These are phyloP conservation scores for Capronia americana DNA, from an alignment of 2,329 filamentous ascomycete genomes.

Conservation along the genomic window DNA sequence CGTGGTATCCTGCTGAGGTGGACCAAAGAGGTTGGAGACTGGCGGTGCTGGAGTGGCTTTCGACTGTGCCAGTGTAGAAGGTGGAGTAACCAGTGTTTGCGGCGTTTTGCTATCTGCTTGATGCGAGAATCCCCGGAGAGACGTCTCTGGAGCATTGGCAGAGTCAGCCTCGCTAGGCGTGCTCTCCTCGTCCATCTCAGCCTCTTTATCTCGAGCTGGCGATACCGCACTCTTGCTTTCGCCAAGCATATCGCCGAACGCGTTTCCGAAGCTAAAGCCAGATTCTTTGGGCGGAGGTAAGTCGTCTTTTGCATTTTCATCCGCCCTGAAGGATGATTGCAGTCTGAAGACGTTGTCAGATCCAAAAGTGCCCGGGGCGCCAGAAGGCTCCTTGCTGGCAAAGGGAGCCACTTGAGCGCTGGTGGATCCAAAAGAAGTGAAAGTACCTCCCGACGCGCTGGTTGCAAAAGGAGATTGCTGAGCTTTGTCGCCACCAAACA, in stretches of 20 bases:
- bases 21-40: slow-evolving; percentile 47
- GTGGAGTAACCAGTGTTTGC: slow-evolving; percentile 37
- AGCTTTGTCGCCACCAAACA: slow-evolving; percentile 26
- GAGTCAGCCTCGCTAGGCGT: slow-evolving; percentile 26
- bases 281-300: slow-evolving; percentile 46
- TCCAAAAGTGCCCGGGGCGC: slow-evolving; percentile 14
- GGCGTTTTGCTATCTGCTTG: slow-evolving; percentile 23
- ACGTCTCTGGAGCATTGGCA: slow-evolving; percentile 25
- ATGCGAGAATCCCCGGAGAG: slow-evolving; percentile 13
- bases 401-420: slow-evolving; percentile 32
- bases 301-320: slow-evolving; percentile 50
- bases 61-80: slow-evolving; percentile 37
- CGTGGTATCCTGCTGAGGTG: slow-evolving; percentile 38
- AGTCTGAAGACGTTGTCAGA: slow-evolving; percentile 48
- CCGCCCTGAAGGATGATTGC: slow-evolving; percentile 54
- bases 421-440: slow-evolving; percentile 21
- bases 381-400: slow-evolving; percentile 42
- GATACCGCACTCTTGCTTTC: slow-evolving; percentile 34
- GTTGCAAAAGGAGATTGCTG: slow-evolving; percentile 44
- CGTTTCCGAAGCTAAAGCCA: slow-evolving; percentile 48
- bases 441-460: slow-evolving; percentile 35
- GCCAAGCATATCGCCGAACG: slow-evolving; percentile 50
- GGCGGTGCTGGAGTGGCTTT: slow-evolving; percentile 42
- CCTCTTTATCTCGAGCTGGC: slow-evolving; percentile 40
- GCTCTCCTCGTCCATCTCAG: slow-evolving; percentile 40